These are phyloP conservation scores for Aristolochia contorta DNA, from an alignment of 164 flowering plant species.

Conservation along the genomic window DNA sequence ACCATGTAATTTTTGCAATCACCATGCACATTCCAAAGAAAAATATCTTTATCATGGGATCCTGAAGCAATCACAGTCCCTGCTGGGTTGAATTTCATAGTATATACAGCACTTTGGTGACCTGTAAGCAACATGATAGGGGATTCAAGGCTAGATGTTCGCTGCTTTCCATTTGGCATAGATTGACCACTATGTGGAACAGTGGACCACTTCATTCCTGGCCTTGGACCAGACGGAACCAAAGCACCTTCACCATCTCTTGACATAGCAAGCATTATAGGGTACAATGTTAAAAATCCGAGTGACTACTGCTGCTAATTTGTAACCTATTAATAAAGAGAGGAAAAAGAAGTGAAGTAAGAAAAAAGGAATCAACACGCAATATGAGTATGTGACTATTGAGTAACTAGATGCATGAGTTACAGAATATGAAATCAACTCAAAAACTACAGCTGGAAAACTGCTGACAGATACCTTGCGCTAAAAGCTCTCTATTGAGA, in stretches of 20 bases:
- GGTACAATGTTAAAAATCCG: too few species aligned
- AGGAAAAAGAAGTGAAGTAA: too few species aligned
- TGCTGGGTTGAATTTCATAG: conserved; percentile 91
- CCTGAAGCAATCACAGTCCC: conserved; percentile 92
- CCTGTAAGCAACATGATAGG: conserved; percentile 87
- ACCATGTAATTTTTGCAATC: conserved; percentile 97
- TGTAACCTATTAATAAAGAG: too few species aligned
- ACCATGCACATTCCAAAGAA: conserved; percentile 85
- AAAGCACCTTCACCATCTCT: conserved; percentile 53
- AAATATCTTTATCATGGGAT: conserved; percentile 89
- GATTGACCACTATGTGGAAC: conserved; percentile 42
- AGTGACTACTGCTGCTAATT: too few species aligned
- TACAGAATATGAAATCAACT: too few species aligned
- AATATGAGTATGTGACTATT: too few species aligned
- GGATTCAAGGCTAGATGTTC: conserved; percentile 83
- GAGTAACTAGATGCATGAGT: too few species aligned
- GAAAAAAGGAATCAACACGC: too few species aligned
- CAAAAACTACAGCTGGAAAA: too few species aligned
- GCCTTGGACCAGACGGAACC: conserved; percentile 55
- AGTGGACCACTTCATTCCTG: conserved; percentile 69
- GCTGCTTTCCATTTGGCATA: conserved; percentile 59
- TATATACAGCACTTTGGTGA: conserved; percentile 87
- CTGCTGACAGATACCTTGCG: too few species aligned
- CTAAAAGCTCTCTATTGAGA: too few species aligned
- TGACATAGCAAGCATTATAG: conserved; percentile 35